phyloP scores from a whole-genome alignment of 768 basidiomycete genomes.

The Naganishia vishniacii region DNA sequence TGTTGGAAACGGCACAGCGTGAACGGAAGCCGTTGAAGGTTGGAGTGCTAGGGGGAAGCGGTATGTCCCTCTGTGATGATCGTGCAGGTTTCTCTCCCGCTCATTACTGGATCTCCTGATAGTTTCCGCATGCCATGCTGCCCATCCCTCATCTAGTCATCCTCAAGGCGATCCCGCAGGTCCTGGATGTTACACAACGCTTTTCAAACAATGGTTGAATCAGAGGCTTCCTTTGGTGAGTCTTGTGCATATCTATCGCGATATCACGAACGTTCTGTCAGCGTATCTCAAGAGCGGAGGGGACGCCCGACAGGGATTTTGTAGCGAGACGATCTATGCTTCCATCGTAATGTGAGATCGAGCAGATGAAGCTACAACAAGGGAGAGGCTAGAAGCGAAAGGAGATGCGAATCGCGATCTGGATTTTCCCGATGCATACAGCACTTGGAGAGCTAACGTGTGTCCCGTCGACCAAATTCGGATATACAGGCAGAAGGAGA shows the following conservation, averaged over 20 bases:
- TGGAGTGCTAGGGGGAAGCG: conserved; percentile 44
- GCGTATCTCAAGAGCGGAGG: no score
- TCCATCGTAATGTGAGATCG: no score
- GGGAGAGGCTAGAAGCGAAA: no score
- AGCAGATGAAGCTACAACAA: background rate
- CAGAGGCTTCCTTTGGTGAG: conserved; percentile 38
- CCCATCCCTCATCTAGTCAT: conserved; percentile 36
- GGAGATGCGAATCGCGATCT: no score
- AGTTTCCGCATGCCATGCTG: conserved; percentile 47
- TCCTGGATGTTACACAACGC: conserved; percentile 44
- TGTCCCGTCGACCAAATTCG: no score
- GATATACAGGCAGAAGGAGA: conserved; percentile 18
- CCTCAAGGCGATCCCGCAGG: conserved; percentile 44
- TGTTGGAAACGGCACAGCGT: conserved; percentile 37
- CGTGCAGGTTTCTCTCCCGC: background rate
- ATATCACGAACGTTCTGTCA: no score
- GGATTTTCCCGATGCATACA: no score
- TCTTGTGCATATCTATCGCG: no score
- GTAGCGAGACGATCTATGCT: no score
- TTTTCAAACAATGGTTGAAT: conserved; percentile 39
- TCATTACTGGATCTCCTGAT: no score
- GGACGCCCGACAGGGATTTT: no score
- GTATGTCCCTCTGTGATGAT: conserved; percentile 32
- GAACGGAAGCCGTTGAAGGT: conserved; percentile 34
- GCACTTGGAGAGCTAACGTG: no score